phyloP scores from a whole-genome alignment of 768 basidiomycete genomes.

The Panaeolus papilionaceus region DNA sequence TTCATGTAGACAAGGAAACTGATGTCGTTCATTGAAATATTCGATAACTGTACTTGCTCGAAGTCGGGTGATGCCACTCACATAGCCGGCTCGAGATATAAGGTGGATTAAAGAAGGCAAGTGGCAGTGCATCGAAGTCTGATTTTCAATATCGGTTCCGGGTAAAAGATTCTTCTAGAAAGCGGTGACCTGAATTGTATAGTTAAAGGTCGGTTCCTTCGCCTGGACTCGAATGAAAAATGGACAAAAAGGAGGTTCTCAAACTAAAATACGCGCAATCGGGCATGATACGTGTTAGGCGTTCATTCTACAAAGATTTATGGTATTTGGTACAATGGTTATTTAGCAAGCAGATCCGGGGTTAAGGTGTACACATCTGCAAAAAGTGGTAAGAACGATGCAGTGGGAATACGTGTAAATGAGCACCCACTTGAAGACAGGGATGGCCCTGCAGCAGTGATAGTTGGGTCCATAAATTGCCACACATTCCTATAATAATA shows the following conservation, averaged over 20 bases:
- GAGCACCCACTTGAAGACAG: neutral
- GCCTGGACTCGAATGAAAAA: too few species aligned
- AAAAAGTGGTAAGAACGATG: neutral
- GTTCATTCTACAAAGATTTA: neutral
- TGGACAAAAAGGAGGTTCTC: too few species aligned
- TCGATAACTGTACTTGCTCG: too few species aligned
- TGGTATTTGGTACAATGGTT: neutral
- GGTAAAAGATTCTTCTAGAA: too few species aligned
- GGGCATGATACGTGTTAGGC: neutral
- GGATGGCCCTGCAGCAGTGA: neutral
- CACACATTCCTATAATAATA: neutral
- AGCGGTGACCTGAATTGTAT: neutral
- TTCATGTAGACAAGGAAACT: too few species aligned
- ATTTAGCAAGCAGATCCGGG: constrained; percentile 1
- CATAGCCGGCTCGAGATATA: too few species aligned
- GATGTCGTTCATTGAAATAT: too few species aligned
- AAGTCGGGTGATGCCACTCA: too few species aligned
- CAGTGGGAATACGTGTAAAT: neutral
- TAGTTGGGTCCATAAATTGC: neutral
- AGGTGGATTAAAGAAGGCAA: neutral
- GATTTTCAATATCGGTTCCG: neutral
- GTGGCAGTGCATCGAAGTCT: neutral
- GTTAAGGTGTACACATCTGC: neutral
- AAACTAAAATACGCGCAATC: too few species aligned
- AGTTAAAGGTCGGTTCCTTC: neutral